phyloP scores from a whole-genome alignment of 768 basidiomycete genomes.

The Tricholoma sp. region DNA sequence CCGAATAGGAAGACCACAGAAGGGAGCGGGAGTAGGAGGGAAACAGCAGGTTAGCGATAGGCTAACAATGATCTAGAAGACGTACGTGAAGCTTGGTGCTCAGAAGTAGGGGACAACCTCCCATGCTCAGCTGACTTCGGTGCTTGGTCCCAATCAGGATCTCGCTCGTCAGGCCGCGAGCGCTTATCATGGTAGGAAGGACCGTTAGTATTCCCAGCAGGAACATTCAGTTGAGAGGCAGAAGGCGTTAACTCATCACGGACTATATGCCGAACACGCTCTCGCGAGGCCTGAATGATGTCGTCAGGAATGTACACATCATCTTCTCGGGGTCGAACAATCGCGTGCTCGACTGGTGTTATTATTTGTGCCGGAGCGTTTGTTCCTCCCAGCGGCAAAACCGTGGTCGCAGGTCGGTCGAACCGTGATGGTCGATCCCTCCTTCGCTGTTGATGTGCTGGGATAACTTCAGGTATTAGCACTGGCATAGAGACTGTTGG shows the following conservation, averaged over 20 bases:
- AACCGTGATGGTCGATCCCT: conserved; percentile 21
- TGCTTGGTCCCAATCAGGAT: conserved; percentile 11
- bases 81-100: conserved; percentile 25
- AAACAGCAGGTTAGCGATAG: conserved; percentile 13
- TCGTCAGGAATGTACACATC: conserved; percentile 20
- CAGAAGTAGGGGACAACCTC: conserved; percentile 9
- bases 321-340: conserved; percentile 9
- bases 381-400: not conserved
- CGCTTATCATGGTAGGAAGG: conserved; percentile 5
- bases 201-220: not conserved
- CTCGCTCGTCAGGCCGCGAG: conserved; percentile 9
- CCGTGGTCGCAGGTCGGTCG: conserved; percentile 14
- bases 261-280: conserved; percentile 7
- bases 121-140: conserved; percentile 4
- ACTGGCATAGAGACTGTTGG: not conserved
- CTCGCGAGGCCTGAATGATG: conserved; percentile 9
- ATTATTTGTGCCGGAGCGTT: not conserved
- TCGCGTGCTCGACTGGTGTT: not conserved
- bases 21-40: conserved; percentile 12
- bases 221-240: conserved; percentile 7
- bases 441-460: conserved; percentile 8
- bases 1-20: conserved; percentile 4
- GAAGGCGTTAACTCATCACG: conserved; percentile 9
- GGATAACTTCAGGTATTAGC: not conserved
- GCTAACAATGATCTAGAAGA: conserved; percentile 18